Evolutionary conservation across 306 rosid genomes (phyloP).

Genomic region (Malus asiatica): DNA sequence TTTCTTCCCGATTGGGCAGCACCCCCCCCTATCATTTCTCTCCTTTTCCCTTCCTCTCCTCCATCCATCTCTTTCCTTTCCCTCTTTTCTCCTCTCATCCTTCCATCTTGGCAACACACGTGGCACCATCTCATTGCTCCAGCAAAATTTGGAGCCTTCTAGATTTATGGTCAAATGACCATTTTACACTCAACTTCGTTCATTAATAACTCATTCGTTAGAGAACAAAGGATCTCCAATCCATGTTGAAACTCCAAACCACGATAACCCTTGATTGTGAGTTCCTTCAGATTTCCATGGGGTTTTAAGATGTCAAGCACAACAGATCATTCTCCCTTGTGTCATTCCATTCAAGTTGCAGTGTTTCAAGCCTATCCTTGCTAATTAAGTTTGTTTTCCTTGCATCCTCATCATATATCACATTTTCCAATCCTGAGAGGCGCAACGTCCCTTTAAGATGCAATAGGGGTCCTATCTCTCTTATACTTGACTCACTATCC

Average conservation of each 20-base stretch:
- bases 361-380: background rate
- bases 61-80: too few species aligned
- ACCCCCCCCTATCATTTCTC: too few species aligned
- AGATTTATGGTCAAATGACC: too few species aligned
- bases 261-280: background rate
- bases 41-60: too few species aligned
- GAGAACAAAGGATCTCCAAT: background rate
- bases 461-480: background rate
- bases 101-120: too few species aligned
- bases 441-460: background rate
- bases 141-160: too few species aligned
- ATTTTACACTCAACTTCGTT: too few species aligned
- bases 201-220: background rate
- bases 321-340: background rate
- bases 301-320: constrained; percentile 5
- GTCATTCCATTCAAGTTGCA: constrained; percentile 9
- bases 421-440: constrained; percentile 12
- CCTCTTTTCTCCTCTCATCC: too few species aligned
- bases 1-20: too few species aligned
- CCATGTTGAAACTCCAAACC: constrained; percentile 13
- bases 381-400: background rate
- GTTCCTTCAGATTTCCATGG: constrained; percentile 3
- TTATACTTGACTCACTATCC: background rate
- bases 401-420: background rate
- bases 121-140: too few species aligned